Base-by-base conservation (phyloP, 306 rosid genomes). In the Alnus glutinosa region DNA sequence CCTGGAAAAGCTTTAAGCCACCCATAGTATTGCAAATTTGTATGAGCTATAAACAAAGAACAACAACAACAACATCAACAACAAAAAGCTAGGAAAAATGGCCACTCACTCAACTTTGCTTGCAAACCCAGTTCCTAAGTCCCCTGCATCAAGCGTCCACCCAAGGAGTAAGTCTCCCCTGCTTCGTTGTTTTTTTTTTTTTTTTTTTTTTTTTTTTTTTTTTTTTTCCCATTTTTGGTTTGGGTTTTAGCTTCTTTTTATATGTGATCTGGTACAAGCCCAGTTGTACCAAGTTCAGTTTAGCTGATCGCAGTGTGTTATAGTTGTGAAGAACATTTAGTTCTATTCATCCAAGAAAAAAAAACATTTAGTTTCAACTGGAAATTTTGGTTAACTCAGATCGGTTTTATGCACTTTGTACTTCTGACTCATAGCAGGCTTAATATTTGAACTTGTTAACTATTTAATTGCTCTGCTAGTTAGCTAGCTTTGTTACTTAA, bases 141-240 rank as follows among this genome's bases (percentile, higher is more conserved):
- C 86, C 68, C 67, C 82, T 7, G 61, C 81, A 71, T 72, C 87
- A 66, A 58, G 55, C 70, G 32, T 73, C 73, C 74, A 64, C 39
- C 55, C 72, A 19, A 82, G 72, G 76, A 89, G 94, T 90, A 79
- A 15, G 14, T 42, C 18, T 32, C 3, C 51, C 34, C 55, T 16
- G 0, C 30, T 30, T 18, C 19, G 0, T 2, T 15, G 48, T n/a
- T 11, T 7, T 9, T 0, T 47, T 76, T 15, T 34, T 7, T 37
- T 0, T 44, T 64, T 1, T 16, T 5, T 10, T 15, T 42, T 32
- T 14, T 39, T 68, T 9, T 47, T 2, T 6, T 52, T 44, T 28
- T 19, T 42, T 51, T 16, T 51, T 13, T 5, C 15, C 3, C 46
- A 64, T 16, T 14, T n/a, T 30, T 69, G 42, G 9, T 74, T 52